Conservation (phyloP, 1,139 yeast species). For the Martiniozyma asiatica region DNA sequence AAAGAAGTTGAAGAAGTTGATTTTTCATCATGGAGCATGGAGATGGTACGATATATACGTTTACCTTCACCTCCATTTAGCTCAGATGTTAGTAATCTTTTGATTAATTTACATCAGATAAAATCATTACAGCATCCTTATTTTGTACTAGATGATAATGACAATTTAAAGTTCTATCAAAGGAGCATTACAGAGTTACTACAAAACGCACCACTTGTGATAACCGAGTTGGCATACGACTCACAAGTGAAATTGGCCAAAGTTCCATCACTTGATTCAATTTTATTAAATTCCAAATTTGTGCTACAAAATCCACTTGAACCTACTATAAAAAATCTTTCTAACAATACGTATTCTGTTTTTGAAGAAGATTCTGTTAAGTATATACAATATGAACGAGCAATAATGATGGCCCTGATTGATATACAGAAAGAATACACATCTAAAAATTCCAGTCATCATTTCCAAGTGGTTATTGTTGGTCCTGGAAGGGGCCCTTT, state of each 20-base stretch:
- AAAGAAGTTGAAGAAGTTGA: too few species aligned
- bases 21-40: too few species aligned
- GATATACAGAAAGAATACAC: conserved; percentile 19
- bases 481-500: conserved; percentile 89
- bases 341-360: conserved; percentile 45
- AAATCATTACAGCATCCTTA: conserved; percentile 1
- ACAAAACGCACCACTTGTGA: neutral
- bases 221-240: neutral
- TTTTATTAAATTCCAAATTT: conserved; percentile 2
- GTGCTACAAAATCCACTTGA: conserved; percentile 45
- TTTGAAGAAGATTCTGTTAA: conserved; percentile 64
- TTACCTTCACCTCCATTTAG: too few species aligned
- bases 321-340: conserved; percentile 50
- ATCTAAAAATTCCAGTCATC: neutral
- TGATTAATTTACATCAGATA: conserved; percentile 1
- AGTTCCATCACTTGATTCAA: conserved; percentile 6
- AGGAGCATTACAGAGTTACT: neutral
- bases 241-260: conserved; percentile 1
- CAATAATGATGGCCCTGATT: conserved; percentile 48
- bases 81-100: too few species aligned
- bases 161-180: neutral
- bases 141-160: neutral
- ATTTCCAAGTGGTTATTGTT: conserved; percentile 39
- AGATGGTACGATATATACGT: too few species aligned
- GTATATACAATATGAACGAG: conserved; percentile 54